A percentile compares a stretch with the other conserved stretches of the same genome.
Evolutionary conservation across 164 flowering plant genomes (phyloP).

Genomic region (Umbilicus rupestris): DNA sequence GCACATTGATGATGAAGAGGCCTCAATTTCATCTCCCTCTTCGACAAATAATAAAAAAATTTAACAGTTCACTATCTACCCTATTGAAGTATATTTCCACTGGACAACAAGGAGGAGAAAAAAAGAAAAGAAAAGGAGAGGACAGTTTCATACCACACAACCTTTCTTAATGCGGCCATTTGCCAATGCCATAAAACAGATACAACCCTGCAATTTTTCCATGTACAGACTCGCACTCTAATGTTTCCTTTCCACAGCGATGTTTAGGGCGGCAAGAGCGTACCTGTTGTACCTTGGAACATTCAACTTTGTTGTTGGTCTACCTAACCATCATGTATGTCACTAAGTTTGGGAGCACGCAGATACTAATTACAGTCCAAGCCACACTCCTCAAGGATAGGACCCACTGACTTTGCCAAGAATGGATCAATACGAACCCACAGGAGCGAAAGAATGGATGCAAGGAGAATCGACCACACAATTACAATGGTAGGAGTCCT

Average conservation of each 20-base stretch:
- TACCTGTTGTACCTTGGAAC: neutral
- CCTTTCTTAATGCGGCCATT: neutral
- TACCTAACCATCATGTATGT: neutral
- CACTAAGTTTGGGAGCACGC: neutral
- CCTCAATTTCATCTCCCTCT: neutral
- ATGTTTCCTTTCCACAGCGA: neutral
- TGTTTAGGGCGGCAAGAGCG: neutral
- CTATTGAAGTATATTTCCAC: neutral
- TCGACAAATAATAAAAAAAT: neutral
- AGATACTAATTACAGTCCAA: slow-evolving; percentile 11
- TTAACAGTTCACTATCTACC: neutral
- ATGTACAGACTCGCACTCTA: slow-evolving; percentile 5
- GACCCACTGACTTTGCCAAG: slow-evolving; percentile 9
- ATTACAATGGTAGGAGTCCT: slow-evolving; percentile 10
- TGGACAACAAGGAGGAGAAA: neutral
- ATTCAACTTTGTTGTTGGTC: neutral
- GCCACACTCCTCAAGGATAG: slow-evolving; percentile 8
- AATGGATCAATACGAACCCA: slow-evolving; percentile 10
- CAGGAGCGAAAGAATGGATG: slow-evolving; percentile 9
- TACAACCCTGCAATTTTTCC: neutral
- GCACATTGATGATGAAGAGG: neutral
- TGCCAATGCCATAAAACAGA: neutral
- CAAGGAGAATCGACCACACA: slow-evolving; percentile 12
- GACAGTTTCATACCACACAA: neutral
- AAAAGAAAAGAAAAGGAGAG: neutral